Conservation (phyloP, 2,329 filamentous ascomycete genomes). For the Hansfordia pulvinata region DNA sequence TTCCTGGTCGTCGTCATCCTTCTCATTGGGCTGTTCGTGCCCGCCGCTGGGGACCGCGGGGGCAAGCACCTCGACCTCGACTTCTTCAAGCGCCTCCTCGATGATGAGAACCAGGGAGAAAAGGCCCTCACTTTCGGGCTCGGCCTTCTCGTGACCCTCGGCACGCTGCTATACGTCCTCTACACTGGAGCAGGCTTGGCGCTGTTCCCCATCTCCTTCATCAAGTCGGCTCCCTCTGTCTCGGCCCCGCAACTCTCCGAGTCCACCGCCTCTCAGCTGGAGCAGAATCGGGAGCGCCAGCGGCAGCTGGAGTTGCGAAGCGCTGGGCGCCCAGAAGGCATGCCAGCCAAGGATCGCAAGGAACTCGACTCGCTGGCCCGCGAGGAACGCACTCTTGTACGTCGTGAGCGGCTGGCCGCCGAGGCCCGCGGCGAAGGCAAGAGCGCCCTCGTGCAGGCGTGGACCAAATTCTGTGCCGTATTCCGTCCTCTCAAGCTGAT, state of each 20-base stretch:
- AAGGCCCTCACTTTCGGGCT: constrained; percentile 82
- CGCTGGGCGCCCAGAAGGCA: constrained; percentile 56
- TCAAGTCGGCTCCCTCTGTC: constrained; percentile 80
- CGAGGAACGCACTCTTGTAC: constrained; percentile 83
- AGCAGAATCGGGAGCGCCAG: constrained; percentile 82
- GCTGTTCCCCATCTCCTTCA: constrained; percentile 75
- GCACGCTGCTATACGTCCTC: constrained; percentile 71
- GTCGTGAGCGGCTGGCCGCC: constrained; percentile 74
- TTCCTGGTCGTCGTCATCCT: constrained; percentile 71
- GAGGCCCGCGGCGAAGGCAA: constrained; percentile 70
- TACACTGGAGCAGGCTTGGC: constrained; percentile 87
- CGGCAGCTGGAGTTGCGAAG: constrained; percentile 81
- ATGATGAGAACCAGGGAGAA: constrained; percentile 77
- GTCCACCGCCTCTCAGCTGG: constrained; percentile 66
- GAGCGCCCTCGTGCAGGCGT: constrained; percentile 57
- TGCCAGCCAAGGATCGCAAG: constrained; percentile 74
- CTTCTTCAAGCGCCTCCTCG: constrained; percentile 76
- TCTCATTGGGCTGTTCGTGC: constrained; percentile 86
- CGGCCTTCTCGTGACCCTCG: constrained; percentile 77
- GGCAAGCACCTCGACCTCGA: constrained; percentile 68
- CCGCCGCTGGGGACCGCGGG: constrained; percentile 54
- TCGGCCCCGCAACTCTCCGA: constrained; percentile 69
- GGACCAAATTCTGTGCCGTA: constrained; percentile 69
- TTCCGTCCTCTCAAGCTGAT: constrained; percentile 83
- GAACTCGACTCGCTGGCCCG: constrained; percentile 78